Evolutionary conservation across 345 rosid species (phyloP), one percentile per base, ranked within the genome.

Genomic region (Gossypium sturtianum): DNA sequence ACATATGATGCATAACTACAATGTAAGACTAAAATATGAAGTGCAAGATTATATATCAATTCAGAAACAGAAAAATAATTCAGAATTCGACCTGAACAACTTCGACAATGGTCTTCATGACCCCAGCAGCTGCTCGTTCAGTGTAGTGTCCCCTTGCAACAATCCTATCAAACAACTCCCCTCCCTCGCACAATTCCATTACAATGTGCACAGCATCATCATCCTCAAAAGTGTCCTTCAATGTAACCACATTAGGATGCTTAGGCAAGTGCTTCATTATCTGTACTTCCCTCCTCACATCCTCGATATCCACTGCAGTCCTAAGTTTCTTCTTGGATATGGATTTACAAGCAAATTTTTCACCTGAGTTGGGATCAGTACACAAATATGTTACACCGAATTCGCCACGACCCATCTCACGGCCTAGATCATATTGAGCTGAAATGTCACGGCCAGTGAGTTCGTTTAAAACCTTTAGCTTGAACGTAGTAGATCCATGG

Each of bases 131-230:
- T 7, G 90, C 92, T 62, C 91, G 76, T 79, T 90, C 94, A 0
- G 94, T 84, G 87, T 90, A 90, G 78, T 90, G 94, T 8, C 94
- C 94, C 68, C 91, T 81, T 0, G 92, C 90, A 41, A 90, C 92
- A 62, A 90, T 90, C 87, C 92, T 87, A 78, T 90, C 94, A 58
- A 88, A 90, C 73, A 90, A 80, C 85, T 90, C 92, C 17, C 94
- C 94, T 20, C 94, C 94, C 76, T 88, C 91, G 23, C 94, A 90
- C 71, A 90, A 63, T 78, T 88, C 94, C 94, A 90, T 90, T 69
- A 88, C 90, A 67, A 90, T 88, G 78, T 90, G 90, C 44, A 90
- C 94, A 49, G 92, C 88, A 78, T 41, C 73, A 59, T 88, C 92
- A 81, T 90, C 94, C 88, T 90, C 94, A 67, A 79, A 90, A 69